Percentiles rank a stretch among this genome's conserved stretches.
Conservation (phyloP, 768 basidiomycete species). For the Trametes punicea region DNA sequence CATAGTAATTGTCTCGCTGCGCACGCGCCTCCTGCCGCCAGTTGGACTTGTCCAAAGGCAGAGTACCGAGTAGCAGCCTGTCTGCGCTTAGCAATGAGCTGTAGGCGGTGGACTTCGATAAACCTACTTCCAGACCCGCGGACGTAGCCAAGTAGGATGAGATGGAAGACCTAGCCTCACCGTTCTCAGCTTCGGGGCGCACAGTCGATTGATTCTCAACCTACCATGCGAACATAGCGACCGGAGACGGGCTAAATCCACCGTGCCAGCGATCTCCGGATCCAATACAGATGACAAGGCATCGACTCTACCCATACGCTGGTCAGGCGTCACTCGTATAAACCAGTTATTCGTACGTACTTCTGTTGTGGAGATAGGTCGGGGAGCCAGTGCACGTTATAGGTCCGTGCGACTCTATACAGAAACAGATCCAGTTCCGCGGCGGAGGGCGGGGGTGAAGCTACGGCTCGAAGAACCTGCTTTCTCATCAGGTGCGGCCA, state of each 20-base stretch:
- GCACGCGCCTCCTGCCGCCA: constrained; percentile 58
- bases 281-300: constrained; percentile 61
- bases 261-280: constrained; percentile 41
- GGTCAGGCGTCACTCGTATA: neutral
- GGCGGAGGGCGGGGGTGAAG: constrained; percentile 53
- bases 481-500: neutral
- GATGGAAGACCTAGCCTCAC: constrained; percentile 59
- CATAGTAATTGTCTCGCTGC: constrained; percentile 72
- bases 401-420: constrained; percentile 47
- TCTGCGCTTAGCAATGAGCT: constrained; percentile 39
- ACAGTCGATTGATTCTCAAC: constrained; percentile 22
- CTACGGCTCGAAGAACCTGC: constrained; percentile 51
- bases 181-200: neutral
- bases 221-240: constrained; percentile 60
- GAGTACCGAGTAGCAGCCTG: constrained; percentile 54
- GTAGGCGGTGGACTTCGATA: no score
- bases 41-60: constrained; percentile 51
- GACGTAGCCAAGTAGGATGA: constrained; percentile 71
- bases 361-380: constrained; percentile 59
- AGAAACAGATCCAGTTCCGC: constrained; percentile 55
- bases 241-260: constrained; percentile 57
- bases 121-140: constrained; percentile 74
- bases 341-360: constrained; percentile 36
- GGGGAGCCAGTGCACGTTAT: constrained; percentile 59
- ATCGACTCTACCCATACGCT: constrained; percentile 40